Base-by-base conservation (phyloP, 768 basidiomycete species). In the Podaxis mareebaensis region DNA sequence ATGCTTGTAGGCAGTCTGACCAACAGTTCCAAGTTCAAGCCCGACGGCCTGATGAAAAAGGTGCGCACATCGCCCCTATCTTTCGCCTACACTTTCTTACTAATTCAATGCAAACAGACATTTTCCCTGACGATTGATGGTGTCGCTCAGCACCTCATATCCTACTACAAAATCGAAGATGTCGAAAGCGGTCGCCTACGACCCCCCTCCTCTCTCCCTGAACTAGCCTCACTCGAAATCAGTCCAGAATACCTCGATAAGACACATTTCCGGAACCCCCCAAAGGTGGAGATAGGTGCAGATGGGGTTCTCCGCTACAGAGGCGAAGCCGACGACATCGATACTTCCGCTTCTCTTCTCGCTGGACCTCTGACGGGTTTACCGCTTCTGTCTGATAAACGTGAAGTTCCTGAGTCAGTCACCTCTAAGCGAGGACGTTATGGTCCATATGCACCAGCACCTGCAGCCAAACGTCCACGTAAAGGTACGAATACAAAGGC, bases 11-110 rank as follows among this genome's bases (percentile, higher is more conserved):
- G 96, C 36, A 95, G 93, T 70, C 76, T 98, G 70, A 97, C 95
- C 8, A 95, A 94, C 76, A 91, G 87, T 72, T 90, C 92, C 82
- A 94, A 94, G 75, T 98, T 96, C 83, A 96, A 96, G 72, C 75
- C 83, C 0, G 90, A 94, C 62, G 96, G 96, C 6, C 84, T 99
- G 74, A 94, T 98, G 88, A 99, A 99, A 82, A 97, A 98, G 87
- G 96, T 95, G 51, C 68, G 85, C 40, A 39, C 33, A 51, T 44
- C 56, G 52, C 52, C 57, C 59, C 58, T 46, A 48, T 65, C 17
- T 52, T 44, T 54, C 20, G 52, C 22, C 53, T 36, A 33, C 10
- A 2, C 53, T 40, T 54, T 40, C 49, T 39, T 17, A 59, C 53
- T 48, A 58, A 63, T 15, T 58, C 56, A 59, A 56, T 66, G 33